Evolutionary conservation across 1,284 basidiomycete species (phyloP), one percentile per base, ranked within the genome.

Genomic region (Rhodotorula sp.): DNA sequence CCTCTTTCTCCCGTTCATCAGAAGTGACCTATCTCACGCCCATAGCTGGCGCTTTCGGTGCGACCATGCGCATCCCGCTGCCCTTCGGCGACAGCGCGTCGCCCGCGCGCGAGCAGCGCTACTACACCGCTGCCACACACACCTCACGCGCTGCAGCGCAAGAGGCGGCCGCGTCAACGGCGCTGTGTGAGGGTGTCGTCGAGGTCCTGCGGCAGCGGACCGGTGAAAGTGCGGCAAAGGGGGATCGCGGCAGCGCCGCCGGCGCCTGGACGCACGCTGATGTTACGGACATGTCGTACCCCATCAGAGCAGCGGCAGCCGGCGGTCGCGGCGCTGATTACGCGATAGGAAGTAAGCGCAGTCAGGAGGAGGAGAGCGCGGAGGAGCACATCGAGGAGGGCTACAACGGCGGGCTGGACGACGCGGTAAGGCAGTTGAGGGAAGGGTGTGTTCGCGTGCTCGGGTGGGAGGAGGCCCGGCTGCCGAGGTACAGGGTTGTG

Each of bases 21-120:
- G 50, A 10, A n/a, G 12, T 27, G 2, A 8, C 29, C 34, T n/a
- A 15, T 27, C 44, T 17, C 22, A n/a, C 8, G 58, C n/a, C 8
- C 8, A 1, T 60, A 70, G 69, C 50, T 2, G 60, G 69, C 12
- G 27, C 54, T 21, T 66, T 58, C 41, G 64, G 54, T 41, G 69
- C 64, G 32, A 41, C 56, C 46, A 34, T 70, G 27, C 41, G 46
- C 51, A 44, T 70, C 48, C 32, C 32, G 29, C 15, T 50, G n/a
- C 48, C 22, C 41, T 32, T 58, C 48, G 25, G 37, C 29, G 34
- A 32, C 25, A 7, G 10, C 27, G 19, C 57, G 3, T 29, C 4
- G n/a, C 39, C 37, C 39, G 29, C n/a, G 10, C 17, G 25, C 36
- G 22, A n/a, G 36, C n/a, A n/a, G 7, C 36, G 36, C 27, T 17